Conservation (phyloP, 2,329 filamentous ascomycete species). For the Chrysoporthe cubensis region DNA sequence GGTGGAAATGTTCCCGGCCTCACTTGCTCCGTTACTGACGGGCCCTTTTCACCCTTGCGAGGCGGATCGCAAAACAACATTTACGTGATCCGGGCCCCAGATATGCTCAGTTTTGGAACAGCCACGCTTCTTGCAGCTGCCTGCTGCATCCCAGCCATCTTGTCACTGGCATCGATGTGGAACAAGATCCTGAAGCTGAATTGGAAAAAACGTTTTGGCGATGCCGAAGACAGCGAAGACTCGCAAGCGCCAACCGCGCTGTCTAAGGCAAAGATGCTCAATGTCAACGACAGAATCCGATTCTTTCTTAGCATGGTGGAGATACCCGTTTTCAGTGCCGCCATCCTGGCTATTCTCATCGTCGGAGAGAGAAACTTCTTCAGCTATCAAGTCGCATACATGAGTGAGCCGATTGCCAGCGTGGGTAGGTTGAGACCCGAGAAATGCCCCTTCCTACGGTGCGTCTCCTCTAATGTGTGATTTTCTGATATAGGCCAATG, state of each 20-base stretch:
- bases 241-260: slow-evolving; percentile 50
- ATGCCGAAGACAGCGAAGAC: slow-evolving; percentile 33
- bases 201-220: slow-evolving; percentile 53
- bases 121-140: slow-evolving; percentile 65
- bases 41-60: slow-evolving; percentile 60
- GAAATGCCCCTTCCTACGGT: background rate
- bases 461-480: background rate
- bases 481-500: slow-evolving; percentile 53
- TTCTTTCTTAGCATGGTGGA: slow-evolving; percentile 59
- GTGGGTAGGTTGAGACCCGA: slow-evolving; percentile 50
- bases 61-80: slow-evolving; percentile 61
- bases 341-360: slow-evolving; percentile 62
- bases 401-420: slow-evolving; percentile 65
- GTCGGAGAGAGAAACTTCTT: slow-evolving; percentile 69
- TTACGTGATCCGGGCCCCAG: slow-evolving; percentile 63
- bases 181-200: slow-evolving; percentile 67
- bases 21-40: slow-evolving; percentile 47
- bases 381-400: slow-evolving; percentile 56
- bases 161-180: slow-evolving; percentile 65
- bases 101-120: slow-evolving; percentile 59
- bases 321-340: slow-evolving; percentile 61
- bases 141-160: slow-evolving; percentile 66
- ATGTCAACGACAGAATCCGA: slow-evolving; percentile 58
- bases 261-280: slow-evolving; percentile 57
- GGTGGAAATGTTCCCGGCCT: slow-evolving; percentile 48